Conservation (phyloP, 2,329 filamentous ascomycete genomes). For the Tricladium varicosporioides region DNA sequence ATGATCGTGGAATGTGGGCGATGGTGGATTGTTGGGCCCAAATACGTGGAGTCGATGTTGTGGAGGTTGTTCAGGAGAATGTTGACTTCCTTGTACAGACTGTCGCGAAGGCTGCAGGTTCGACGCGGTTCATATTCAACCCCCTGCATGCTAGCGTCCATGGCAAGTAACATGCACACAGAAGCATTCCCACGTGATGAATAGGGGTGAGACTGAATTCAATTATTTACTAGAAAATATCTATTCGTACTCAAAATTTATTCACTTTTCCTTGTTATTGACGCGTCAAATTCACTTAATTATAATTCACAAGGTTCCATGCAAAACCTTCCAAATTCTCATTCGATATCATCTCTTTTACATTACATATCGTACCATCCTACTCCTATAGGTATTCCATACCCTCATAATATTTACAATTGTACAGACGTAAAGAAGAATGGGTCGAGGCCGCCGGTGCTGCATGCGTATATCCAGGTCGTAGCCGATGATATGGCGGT, state of each 20-base stretch:
- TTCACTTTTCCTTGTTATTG: too few species aligned
- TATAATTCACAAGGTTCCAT: too few species aligned
- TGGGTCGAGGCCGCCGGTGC: slow-evolving; percentile 22
- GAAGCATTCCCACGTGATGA: not conserved
- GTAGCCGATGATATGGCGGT: slow-evolving; percentile 7
- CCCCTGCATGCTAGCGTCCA: slow-evolving; percentile 5
- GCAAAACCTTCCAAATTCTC: not conserved
- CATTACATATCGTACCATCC: slow-evolving; percentile 19
- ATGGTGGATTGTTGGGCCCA: slow-evolving; percentile 16
- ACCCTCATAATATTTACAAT: slow-evolving; percentile 30
- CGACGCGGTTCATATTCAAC: slow-evolving; percentile 6
- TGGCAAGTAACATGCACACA: not conserved
- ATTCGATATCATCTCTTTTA: slow-evolving; percentile 1
- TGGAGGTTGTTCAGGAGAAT: slow-evolving; percentile 12
- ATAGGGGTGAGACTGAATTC: not conserved
- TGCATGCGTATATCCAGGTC: slow-evolving; percentile 21
- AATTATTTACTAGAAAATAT: not conserved
- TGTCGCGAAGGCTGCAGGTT: not conserved
- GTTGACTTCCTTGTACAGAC: slow-evolving; percentile 15
- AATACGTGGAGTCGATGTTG: slow-evolving; percentile 18
- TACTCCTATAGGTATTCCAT: slow-evolving; percentile 16
- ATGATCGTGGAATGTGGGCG: slow-evolving; percentile 19
- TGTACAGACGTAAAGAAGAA: slow-evolving; percentile 28
- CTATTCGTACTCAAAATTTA: too few species aligned
- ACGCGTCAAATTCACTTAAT: too few species aligned